Evolutionary conservation across 306 rosid genomes (phyloP).

Genomic region (Fragaria ananassa): DNA sequence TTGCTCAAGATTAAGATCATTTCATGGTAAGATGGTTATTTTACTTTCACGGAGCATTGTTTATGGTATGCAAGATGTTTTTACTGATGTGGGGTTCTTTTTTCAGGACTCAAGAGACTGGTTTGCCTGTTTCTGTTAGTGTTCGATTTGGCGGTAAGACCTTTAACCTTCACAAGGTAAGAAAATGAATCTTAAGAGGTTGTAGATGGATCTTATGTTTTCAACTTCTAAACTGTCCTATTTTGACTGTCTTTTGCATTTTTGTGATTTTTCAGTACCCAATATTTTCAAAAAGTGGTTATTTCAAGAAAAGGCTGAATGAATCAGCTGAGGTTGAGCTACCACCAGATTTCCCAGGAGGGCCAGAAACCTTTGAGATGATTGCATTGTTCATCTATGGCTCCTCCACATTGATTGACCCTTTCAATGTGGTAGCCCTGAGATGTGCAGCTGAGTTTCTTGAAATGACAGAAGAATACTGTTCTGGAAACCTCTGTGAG

Average conservation of each 20-base stretch:
- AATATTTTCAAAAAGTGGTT: slow-evolving; percentile 72
- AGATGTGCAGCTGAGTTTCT: slow-evolving; percentile 86
- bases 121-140: slow-evolving; percentile 65
- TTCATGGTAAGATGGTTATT: slow-evolving; percentile 53
- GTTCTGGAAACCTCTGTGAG: slow-evolving; percentile 62
- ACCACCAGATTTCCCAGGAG: slow-evolving; percentile 76
- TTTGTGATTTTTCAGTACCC: slow-evolving; percentile 49
- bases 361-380: slow-evolving; percentile 77
- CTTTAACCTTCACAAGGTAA: slow-evolving; percentile 74
- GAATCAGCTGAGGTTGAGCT: slow-evolving; percentile 61
- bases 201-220: background rate
- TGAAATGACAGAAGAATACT: slow-evolving; percentile 74
- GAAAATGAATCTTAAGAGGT: background rate
- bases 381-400: slow-evolving; percentile 73
- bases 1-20: slow-evolving; percentile 81
- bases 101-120: slow-evolving; percentile 86
- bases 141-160: slow-evolving; percentile 56
- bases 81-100: slow-evolving; percentile 16
- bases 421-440: slow-evolving; percentile 71
- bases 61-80: background rate
- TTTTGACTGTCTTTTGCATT: background rate
- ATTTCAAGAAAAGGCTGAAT: slow-evolving; percentile 54
- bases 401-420: slow-evolving; percentile 67
- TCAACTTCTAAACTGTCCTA: background rate
- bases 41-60: background rate